Evolutionary conservation across 306 rosid species (phyloP), one percentile per base, ranked within the genome.

Genomic region (Prunus mongolica): DNA sequence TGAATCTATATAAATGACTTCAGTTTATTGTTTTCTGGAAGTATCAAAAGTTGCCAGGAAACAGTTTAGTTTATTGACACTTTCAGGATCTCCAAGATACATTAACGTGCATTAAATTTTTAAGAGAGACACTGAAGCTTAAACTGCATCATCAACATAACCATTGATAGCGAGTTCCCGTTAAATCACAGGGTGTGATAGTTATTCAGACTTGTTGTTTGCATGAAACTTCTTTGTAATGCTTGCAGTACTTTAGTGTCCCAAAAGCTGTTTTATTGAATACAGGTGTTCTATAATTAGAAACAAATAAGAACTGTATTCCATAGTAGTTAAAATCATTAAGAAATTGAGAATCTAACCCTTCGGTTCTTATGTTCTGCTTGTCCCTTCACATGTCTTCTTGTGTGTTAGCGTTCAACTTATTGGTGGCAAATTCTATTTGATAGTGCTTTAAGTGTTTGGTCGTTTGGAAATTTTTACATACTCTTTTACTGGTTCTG

Each of bases 401-500:
- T 38, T 38, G 44, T 38, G 44, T 38, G 44, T 30, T 45, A n/a
- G 3, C 6, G 9, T 38, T n/a, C 62, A 32, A 28, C 75, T 54
- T 52, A 8, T 41, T 50, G 54, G 50, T 66, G 41, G 8, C 2
- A n/a, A 2, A 67, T 15, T 22, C 3, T 60, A 5, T 58, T 11
- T 28, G 38, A 46, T 76, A 41, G 47, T 47, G 34, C 55, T 61
- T 4, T 7, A 49, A n/a, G 32, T 6, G 76, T 20, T 52, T 54
- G 12, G 14, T 71, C 45, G 27, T 51, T 50, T 65, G 60, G 61
- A 34, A 32, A 10, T 34, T 0, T 51, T 10, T 69, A 5, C 51
- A 4, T 22, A 8, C 64, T 4, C 65, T 22, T n/a, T 56, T 76
- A 19, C 20, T 6, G 41, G 72, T 66, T 82, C 74, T 67, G 64